Evolutionary conservation across 257 asterid genomes (phyloP).

Genomic region (Capsicum rhomboideum): DNA sequence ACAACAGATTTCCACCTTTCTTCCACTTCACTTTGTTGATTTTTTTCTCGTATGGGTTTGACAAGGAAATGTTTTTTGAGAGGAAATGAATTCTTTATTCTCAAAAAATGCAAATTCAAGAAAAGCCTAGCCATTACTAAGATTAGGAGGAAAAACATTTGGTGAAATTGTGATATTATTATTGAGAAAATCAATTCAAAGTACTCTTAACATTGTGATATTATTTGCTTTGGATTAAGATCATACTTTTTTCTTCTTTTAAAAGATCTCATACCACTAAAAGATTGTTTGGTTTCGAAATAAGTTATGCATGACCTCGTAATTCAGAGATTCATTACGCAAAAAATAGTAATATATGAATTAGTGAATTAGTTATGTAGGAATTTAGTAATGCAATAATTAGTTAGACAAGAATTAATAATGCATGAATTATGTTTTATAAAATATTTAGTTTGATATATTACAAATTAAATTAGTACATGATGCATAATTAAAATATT

Average conservation of each 20-base stretch:
- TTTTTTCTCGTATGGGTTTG: neutral
- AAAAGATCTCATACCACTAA: neutral
- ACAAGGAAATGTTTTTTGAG: neutral
- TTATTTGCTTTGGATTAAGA: neutral
- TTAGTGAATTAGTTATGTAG: neutral
- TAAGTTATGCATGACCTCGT: neutral
- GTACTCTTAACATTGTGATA: neutral
- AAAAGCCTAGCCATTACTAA: neutral
- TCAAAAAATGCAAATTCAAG: neutral
- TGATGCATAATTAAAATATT: too few relatives aligned
- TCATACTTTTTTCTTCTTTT: neutral
- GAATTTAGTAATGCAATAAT: too few relatives aligned
- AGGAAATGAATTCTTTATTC: neutral
- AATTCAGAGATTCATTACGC: neutral
- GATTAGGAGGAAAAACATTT: neutral
- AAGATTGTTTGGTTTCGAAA: neutral
- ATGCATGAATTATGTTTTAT: too few relatives aligned
- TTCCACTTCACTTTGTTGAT: neutral
- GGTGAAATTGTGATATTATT: too few relatives aligned
- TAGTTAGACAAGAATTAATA: too few relatives aligned
- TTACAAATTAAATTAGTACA: too few relatives aligned
- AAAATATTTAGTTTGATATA: too few relatives aligned
- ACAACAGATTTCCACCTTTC: neutral
- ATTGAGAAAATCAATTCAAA: neutral
- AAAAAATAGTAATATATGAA: neutral